Evolutionary conservation across 129 eudicot genomes (phyloP).

Genomic region (Apium graveolens): DNA sequence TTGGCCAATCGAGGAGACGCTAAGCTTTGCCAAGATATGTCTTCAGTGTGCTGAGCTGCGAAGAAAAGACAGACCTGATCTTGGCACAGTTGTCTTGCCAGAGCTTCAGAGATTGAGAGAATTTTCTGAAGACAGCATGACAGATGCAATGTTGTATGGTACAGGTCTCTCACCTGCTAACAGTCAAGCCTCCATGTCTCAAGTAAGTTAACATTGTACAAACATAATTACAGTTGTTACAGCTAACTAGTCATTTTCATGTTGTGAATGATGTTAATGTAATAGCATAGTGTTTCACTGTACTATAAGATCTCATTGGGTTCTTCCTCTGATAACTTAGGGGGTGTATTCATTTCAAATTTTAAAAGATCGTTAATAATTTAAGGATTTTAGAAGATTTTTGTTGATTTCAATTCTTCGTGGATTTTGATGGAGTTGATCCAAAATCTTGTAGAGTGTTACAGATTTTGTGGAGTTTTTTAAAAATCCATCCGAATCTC

Average conservation of each 20-base stretch:
- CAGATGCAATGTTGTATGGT: conserved; percentile 5
- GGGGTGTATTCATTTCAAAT: too few species aligned
- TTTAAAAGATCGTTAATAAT: too few species aligned
- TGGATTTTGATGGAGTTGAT: too few species aligned
- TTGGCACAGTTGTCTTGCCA: conserved; percentile 42
- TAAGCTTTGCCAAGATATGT: conserved; percentile 36
- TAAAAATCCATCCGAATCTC: too few species aligned
- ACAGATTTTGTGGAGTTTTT: too few species aligned
- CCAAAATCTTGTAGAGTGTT: too few species aligned
- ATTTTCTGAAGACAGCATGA: conserved; percentile 33
- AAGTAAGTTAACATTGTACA: background rate
- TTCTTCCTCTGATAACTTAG: too few species aligned
- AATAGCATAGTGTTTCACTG: background rate
- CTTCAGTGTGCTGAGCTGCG: conserved; percentile 45
- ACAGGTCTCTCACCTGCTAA: conserved; percentile 4
- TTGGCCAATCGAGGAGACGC: conserved; percentile 47
- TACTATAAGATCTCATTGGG: too few species aligned
- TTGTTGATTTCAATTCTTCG: too few species aligned
- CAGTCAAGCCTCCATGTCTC: conserved; percentile 17
- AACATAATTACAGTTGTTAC: background rate
- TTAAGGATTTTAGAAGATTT: too few species aligned
- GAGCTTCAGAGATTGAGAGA: conserved; percentile 40
- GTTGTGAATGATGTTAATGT: background rate
- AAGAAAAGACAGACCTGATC: conserved; percentile 53
- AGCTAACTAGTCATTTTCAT: background rate